Base-by-base conservation (phyloP, 495 filamentous ascomycete genomes). In the Penicillium odoratum region DNA sequence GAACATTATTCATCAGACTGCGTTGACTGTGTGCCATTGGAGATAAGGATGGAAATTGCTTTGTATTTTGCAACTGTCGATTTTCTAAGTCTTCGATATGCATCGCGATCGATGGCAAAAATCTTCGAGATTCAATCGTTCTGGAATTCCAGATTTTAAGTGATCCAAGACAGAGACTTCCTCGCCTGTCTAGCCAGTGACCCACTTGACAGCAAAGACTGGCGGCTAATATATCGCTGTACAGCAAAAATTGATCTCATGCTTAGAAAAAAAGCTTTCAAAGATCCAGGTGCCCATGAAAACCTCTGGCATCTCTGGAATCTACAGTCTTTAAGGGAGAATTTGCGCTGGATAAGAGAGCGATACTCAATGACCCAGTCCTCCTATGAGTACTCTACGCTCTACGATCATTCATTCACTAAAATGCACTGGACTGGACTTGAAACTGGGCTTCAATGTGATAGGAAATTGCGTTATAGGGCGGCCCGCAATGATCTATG, bases 101-200 rank as follows among this genome's bases (percentile, higher is more conserved):
- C 26, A 29, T 48, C 46, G 29, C 46, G 46, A 31, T 26, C 21
- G 13, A 48, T 48, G 46, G 25, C 46, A 48, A 11, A 29, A 6
- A 25, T 48, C 25, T 48, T 48, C 13, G 26, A 48, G 11, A 30
- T 48, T 7, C 46, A 48, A 48, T 48, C 46, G 5, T 48, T 48
- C 46, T 48, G 46, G 46, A 48, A 48, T 21, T 48, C 46, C 9
- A 48, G 46, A 16, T 48, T 48, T 30, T 25, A 29, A 5, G 13
- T 30, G 8, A 15, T 21, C 8, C 25, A 48, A 5, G 46, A 48
- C 16, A 16, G 46, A 48, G 46, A 25, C 9, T 48, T 28, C 46
- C 25, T 48, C 13, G 11, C 7, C 15, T 48, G 30, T 48, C 29
- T 48, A 25, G 13, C 15, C 18, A 28, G 30, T 11, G 16, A 48